These are phyloP conservation scores for Citrus reticulata DNA, from an alignment of 345 rosid genomes.

Conservation along the genomic window DNA sequence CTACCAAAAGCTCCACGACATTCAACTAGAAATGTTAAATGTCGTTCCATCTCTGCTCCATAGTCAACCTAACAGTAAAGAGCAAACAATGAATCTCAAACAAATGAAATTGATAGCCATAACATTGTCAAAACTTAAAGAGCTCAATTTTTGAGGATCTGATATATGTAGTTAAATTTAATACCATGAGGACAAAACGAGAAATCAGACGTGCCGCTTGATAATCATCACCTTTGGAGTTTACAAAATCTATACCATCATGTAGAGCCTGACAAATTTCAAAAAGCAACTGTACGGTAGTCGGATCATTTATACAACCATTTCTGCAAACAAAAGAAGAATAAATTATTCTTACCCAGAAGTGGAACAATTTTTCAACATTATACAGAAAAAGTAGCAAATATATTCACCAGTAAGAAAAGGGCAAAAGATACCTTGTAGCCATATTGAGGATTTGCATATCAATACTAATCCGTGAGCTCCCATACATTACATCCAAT, in stretches of 20 bases:
- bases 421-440: slow-evolving; percentile 45
- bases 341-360: slow-evolving; percentile 9
- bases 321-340: slow-evolving; percentile 48
- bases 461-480: slow-evolving; percentile 47
- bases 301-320: slow-evolving; percentile 47
- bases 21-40: slow-evolving; percentile 74
- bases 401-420: background rate
- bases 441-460: slow-evolving; percentile 72
- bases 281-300: slow-evolving; percentile 65
- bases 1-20: slow-evolving; percentile 75
- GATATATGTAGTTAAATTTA: slow-evolving; percentile 9
- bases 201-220: slow-evolving; percentile 56
- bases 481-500: slow-evolving; percentile 74
- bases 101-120: slow-evolving; percentile 8
- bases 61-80: slow-evolving; percentile 64
- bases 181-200: slow-evolving; percentile 75
- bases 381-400: background rate
- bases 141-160: background rate
- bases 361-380: background rate
- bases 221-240: slow-evolving; percentile 60
- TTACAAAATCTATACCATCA: slow-evolving; percentile 53
- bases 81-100: slow-evolving; percentile 18
- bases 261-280: slow-evolving; percentile 68
- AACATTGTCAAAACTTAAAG: background rate
- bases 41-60: slow-evolving; percentile 60